Evolutionary conservation across 169 alveolate genomes (phyloP), one percentile per base, ranked within the genome.

Genomic region (Cryptosporidium sp.): DNA sequence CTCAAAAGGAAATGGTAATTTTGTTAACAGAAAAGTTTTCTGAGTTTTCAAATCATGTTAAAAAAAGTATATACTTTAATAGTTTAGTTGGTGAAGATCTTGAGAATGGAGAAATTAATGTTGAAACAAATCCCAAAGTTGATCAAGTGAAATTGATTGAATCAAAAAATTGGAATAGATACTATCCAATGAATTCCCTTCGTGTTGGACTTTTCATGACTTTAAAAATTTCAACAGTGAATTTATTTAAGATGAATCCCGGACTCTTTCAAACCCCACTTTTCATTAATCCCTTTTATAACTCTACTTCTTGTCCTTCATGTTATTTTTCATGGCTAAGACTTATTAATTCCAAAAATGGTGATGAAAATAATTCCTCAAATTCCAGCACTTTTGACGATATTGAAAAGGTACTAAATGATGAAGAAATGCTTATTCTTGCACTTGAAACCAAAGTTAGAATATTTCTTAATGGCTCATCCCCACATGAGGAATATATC

Each of bases 1-100:
- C 89, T 21, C 89, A 80, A 35, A 80, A 80, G 26, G 89, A 80
- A 10, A 56, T 80, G 89, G 48, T 65, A 5, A 80, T 80, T 9
- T 26, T 80, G 23, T 51, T 80, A 39, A 80, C 89, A 23, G 75
- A 80, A 29, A 60, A 80, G 65, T 80, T 80, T 62, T 69, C 69
- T 39, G 73, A 65, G 33, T 80, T 80, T 42, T 80, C 52, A 14
- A 80, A 65, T 29, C 48, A 80, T 12, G 23, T 80, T 4, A 45
- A 37, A 23, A 56, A 60, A 6, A 53, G 62, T 26, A 29, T 37
- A 31, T 65, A 65, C 72, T 65, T 65, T 65, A 65, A 65, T 37
- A 65, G 51, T 33, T 65, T 65, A n/a, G 51, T 37, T 33, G 51
- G 72, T 26, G 72, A 37, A 21, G 16, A 65, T 31, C 72, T 65